Conservation (phyloP, 306 rosid genomes). For the Myrica gale region DNA sequence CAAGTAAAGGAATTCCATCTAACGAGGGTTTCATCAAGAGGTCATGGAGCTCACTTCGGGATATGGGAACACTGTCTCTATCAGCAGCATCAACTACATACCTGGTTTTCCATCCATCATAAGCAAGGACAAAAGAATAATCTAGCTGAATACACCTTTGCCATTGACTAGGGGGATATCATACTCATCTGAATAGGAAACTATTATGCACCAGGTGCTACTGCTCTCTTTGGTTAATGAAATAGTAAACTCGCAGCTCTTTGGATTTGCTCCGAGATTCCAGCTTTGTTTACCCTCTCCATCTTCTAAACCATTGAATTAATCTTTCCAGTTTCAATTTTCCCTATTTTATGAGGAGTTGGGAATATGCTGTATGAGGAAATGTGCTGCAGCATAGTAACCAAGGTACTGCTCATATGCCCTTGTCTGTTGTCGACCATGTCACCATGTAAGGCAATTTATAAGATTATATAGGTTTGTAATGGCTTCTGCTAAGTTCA, state of each 20-base stretch:
- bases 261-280: background rate
- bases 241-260: background rate
- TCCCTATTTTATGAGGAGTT: background rate
- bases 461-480: background rate
- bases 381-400: background rate
- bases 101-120: slow-evolving; percentile 44
- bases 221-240: background rate
- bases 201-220: background rate
- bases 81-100: slow-evolving; percentile 94
- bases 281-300: background rate
- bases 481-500: background rate
- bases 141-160: background rate
- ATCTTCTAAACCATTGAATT: background rate
- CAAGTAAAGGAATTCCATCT: slow-evolving; percentile 69
- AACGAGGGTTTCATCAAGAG: slow-evolving; percentile 77
- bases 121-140: slow-evolving; percentile 13
- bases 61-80: slow-evolving; percentile 82
- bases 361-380: background rate
- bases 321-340: background rate
- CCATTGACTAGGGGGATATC: slow-evolving; percentile 8
- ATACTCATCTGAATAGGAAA: background rate
- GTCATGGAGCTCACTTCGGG: slow-evolving; percentile 83
- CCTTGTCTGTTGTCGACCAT: background rate
- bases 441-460: background rate
- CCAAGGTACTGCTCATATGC: background rate